Percentiles rank a stretch among this genome's conserved stretches.
phyloP scores from a whole-genome alignment of 2,329 filamentous ascomycete species.

The Thermothelomyces thermophilus region DNA sequence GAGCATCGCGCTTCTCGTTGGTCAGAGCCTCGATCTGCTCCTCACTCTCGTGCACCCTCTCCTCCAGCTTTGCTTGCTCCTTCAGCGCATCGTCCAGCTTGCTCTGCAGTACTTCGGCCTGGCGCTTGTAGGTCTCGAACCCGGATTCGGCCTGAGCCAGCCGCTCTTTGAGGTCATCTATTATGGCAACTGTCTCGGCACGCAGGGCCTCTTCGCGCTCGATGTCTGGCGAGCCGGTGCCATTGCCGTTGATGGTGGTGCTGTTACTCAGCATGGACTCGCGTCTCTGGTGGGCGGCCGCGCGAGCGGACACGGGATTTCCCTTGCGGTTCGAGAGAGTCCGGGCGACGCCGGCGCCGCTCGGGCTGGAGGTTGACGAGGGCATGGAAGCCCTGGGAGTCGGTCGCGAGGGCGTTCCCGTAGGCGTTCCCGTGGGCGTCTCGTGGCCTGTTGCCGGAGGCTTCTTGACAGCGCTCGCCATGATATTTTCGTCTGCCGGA shows the following conservation, averaged over 20 bases:
- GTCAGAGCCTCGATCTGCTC: slow-evolving; percentile 73
- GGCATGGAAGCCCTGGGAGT: slow-evolving; percentile 43
- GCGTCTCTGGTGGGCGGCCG: slow-evolving; percentile 58
- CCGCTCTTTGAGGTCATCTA: slow-evolving; percentile 80
- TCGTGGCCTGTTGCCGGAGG: slow-evolving; percentile 43
- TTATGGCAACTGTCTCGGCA: slow-evolving; percentile 68
- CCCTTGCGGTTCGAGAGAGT: slow-evolving; percentile 59
- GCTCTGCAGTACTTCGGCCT: slow-evolving; percentile 76
- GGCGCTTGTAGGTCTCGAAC: slow-evolving; percentile 75
- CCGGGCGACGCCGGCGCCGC: slow-evolving; percentile 39
- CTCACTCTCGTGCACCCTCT: slow-evolving; percentile 78
- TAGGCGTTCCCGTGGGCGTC: slow-evolving; percentile 37
- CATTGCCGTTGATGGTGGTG: slow-evolving; percentile 33
- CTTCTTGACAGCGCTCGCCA: slow-evolving; percentile 50
- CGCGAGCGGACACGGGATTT: slow-evolving; percentile 66
- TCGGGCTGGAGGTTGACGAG: slow-evolving; percentile 38
- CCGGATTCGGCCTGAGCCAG: slow-evolving; percentile 72
- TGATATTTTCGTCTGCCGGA: slow-evolving; percentile 24
- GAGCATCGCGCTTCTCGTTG: slow-evolving; percentile 78
- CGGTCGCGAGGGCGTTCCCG: slow-evolving; percentile 32
- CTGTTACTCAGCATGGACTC: slow-evolving; percentile 39
- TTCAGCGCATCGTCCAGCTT: slow-evolving; percentile 76
- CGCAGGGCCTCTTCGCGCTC: slow-evolving; percentile 64
- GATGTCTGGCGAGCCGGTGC: slow-evolving; percentile 31
- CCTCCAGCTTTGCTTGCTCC: slow-evolving; percentile 82